These are phyloP conservation scores for Ganoderma leucocontextum DNA, from an alignment of 1,284 basidiomycete genomes.

Conservation along the genomic window DNA sequence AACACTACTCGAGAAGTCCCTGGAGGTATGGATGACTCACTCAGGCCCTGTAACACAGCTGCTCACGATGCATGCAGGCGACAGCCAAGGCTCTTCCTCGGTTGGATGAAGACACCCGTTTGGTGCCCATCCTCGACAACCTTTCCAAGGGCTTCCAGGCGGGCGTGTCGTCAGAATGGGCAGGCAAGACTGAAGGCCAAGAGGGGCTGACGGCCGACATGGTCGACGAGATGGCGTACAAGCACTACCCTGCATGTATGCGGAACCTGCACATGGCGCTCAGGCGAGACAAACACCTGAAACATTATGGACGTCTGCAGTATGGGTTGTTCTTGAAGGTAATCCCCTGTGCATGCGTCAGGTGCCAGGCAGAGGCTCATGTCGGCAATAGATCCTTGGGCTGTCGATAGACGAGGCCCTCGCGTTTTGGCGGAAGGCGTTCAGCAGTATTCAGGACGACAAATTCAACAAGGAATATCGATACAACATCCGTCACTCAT, in stretches of 20 bases:
- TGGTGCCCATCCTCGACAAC: conserved; percentile 92
- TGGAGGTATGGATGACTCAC: conserved; percentile 67
- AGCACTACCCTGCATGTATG: conserved; percentile 98
- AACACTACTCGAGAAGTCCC: conserved; percentile 74
- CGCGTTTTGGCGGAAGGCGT: conserved; percentile 93
- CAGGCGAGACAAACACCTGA: conserved; percentile 85
- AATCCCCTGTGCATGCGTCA: conserved; percentile 17
- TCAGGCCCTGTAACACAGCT: neutral
- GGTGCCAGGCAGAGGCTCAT: conserved; percentile 8
- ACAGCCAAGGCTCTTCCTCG: conserved; percentile 91
- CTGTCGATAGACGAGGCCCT: conserved; percentile 96
- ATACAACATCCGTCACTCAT: conserved; percentile 97
- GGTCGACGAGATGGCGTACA: conserved; percentile 88
- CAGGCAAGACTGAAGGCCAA: conserved; percentile 56
- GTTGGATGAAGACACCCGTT: conserved; percentile 95
- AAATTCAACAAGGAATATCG: conserved; percentile 98
- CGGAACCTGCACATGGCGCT: conserved; percentile 87
- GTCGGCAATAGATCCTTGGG: conserved; percentile 78
- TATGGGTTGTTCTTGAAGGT: conserved; percentile 97
- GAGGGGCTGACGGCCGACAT: conserved; percentile 90
- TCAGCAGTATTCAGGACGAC: conserved; percentile 86
- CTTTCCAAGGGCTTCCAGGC: conserved; percentile 95
- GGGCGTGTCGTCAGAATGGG: conserved; percentile 89
- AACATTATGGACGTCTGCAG: conserved; percentile 92
- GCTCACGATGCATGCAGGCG: conserved; percentile 53